Percentiles rank a stretch among this genome's conserved stretches.
phyloP scores from a whole-genome alignment of 2,329 filamentous ascomycete genomes.

The Fusarium xyrophilum region DNA sequence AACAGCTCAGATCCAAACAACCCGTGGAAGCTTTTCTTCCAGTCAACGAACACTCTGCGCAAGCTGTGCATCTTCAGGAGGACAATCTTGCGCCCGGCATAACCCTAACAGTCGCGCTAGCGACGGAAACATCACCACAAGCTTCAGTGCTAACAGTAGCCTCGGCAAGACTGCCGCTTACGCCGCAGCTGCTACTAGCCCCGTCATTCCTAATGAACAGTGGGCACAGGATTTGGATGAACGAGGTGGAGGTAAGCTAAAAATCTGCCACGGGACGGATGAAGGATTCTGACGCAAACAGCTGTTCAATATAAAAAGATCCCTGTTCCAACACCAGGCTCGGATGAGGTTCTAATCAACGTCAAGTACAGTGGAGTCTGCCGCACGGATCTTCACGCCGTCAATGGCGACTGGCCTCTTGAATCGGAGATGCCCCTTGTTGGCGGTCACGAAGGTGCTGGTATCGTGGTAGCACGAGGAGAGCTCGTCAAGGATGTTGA shows the following conservation, averaged over 20 bases:
- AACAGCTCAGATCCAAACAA: conserved; percentile 6
- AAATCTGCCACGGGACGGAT: fast-evolving
- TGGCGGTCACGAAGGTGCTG: conserved; percentile 78
- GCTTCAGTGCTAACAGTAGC: conserved; percentile 13
- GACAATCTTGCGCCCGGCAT: conserved; percentile 28
- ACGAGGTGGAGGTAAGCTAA: conserved; percentile 65
- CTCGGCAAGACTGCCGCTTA: conserved; percentile 28
- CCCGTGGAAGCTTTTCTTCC: conserved; percentile 25
- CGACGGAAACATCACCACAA: conserved; percentile 10
- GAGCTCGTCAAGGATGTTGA: conserved; percentile 76
- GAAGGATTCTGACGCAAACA: conserved; percentile 37
- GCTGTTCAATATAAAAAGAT: conserved; percentile 76
- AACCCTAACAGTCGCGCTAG: conserved; percentile 15
- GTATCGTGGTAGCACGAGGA: conserved; percentile 79
- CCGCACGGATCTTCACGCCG: conserved; percentile 78
- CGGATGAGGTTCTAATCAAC: conserved; percentile 87
- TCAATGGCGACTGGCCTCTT: conserved; percentile 87
- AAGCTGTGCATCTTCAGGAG: conserved; percentile 14
- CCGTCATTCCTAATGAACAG: conserved; percentile 75
- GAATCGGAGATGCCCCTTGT: conserved; percentile 79
- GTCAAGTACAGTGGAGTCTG: conserved; percentile 89
- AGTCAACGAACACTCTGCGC: conserved; percentile 22
- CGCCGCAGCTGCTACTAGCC: conserved; percentile 28
- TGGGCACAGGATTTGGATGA: conserved; percentile 88
- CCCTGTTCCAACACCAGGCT: conserved; percentile 76